Percentiles rank a stretch among this genome's conserved stretches.
Conservation (phyloP, 2,329 filamentous ascomycete species). For the Pseudogymnoascus destructans region DNA sequence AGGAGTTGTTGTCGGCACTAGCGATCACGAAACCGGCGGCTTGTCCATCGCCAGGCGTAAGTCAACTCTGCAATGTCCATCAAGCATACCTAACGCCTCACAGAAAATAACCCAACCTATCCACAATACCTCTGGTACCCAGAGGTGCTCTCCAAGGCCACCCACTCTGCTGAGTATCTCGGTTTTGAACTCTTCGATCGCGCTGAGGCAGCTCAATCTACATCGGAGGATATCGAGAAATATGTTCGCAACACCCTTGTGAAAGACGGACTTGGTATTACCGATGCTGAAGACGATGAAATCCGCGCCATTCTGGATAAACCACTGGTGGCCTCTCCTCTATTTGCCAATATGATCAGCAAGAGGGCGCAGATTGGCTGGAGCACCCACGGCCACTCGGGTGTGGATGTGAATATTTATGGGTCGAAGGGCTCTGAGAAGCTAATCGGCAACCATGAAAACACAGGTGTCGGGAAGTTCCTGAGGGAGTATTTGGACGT, state of each 20-base stretch:
- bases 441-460: conserved; percentile 80
- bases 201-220: conserved; percentile 10
- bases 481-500: conserved; percentile 66
- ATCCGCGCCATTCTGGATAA: conserved; percentile 49
- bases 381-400: conserved; percentile 87
- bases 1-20: conserved; percentile 75
- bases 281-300: conserved; percentile 59
- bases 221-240: conserved; percentile 33
- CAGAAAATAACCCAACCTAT: conserved; percentile 46
- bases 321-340: conserved; percentile 39
- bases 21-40: conserved; percentile 93
- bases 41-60: conserved; percentile 66
- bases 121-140: conserved; percentile 73
- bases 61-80: conserved; percentile 20
- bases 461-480: conserved; percentile 81
- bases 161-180: conserved; percentile 59
- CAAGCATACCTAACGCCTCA: neutral
- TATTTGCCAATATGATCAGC: conserved; percentile 77
- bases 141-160: conserved; percentile 64
- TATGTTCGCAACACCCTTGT: conserved; percentile 62
- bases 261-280: conserved; percentile 59
- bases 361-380: conserved; percentile 81
- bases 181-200: conserved; percentile 47
- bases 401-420: conserved; percentile 94
- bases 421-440: conserved; percentile 55